These are phyloP conservation scores for Narthecium ossifragum DNA, from an alignment of 106 monocot species.

Conservation along the genomic window DNA sequence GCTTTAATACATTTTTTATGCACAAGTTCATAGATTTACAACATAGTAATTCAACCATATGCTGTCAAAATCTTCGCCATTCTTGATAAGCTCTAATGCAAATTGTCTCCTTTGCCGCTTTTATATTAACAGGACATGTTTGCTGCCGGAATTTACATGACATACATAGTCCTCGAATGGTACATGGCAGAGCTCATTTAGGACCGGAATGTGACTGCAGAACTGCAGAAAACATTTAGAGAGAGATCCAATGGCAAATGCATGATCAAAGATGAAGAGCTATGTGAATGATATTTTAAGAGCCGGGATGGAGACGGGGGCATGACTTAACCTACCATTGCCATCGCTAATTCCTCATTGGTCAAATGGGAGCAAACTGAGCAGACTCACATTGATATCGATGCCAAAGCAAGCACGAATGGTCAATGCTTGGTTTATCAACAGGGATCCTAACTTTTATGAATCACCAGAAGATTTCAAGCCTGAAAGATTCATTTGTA, in stretches of 20 bases:
- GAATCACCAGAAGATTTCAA: neutral
- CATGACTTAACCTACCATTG: slow-evolving; percentile 4
- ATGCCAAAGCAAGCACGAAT: neutral
- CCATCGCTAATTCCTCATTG: slow-evolving; percentile 7
- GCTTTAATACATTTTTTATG: too few relatives aligned
- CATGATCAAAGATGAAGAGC: slow-evolving; percentile 2
- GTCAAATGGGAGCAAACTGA: neutral
- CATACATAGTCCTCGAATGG: neutral
- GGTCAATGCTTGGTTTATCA: slow-evolving; percentile 8
- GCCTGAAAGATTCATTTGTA: slow-evolving; percentile 7
- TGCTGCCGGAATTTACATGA: slow-evolving; percentile 1
- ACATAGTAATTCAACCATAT: too few relatives aligned
- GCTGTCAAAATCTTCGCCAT: neutral
- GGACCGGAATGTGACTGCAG: neutral
- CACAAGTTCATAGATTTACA: too few relatives aligned
- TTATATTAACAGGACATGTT: slow-evolving; percentile 6
- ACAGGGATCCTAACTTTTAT: slow-evolving; percentile 8
- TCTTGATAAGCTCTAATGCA: neutral
- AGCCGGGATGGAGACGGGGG: neutral
- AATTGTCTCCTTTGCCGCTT: neutral
- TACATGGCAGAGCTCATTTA: slow-evolving; percentile 1
- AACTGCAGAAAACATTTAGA: neutral
- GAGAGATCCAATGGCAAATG: too few relatives aligned
- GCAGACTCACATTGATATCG: neutral
- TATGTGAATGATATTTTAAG: neutral